Base-by-base conservation (phyloP, 2,329 filamentous ascomycete species). In the Fusarium veterinarium region DNA sequence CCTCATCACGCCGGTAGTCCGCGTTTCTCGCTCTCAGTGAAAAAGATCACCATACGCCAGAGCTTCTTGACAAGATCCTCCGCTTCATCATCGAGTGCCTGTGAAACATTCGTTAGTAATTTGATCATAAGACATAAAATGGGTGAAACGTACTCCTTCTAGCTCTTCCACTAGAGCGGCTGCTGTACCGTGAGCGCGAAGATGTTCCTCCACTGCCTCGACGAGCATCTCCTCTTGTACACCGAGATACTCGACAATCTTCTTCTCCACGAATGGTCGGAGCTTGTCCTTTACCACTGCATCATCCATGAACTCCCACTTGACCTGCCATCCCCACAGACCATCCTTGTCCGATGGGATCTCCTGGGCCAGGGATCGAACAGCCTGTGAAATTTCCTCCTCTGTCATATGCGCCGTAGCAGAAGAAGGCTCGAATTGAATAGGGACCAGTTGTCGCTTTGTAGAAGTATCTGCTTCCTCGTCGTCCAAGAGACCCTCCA, bases 31-130 rank as follows among this genome's bases (percentile, higher is more conserved):
- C 92, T 93, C 83, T 98, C 95, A 10, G 94, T 96, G 78, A 95
- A 98, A 90, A 98, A 98, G 78, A 98, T 97, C 64, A 98, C 91
- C 94, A 98, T 97, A 56, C 95, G 91, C 96, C 96, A 99, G 40
- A 99, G 88, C 85, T 98, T 98, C 89, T 94, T 97, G 55, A 98
- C 95, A 74, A 99, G 85, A 31, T 93, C 92, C 81, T 98, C 95
- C 16, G 95, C 95, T 80, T 98, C 96, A 79, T 99, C 96, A 79
- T 98, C 96, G 71, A 99, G 86, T 46, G 94, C 94, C 91, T 95
- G 71, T 67, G 19, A 68, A 64, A 67, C 55, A 1, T 3, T 5
- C 20, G 61, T 77, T 72, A 75, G 73, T 14, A n/a, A 64, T 61
- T 3, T 35, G 55, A 23, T 63, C n/a, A 49, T 20, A 55, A 41